Base-by-base conservation (phyloP, 2,329 filamentous ascomycete species). In the Beauveria pseudobassiana region DNA sequence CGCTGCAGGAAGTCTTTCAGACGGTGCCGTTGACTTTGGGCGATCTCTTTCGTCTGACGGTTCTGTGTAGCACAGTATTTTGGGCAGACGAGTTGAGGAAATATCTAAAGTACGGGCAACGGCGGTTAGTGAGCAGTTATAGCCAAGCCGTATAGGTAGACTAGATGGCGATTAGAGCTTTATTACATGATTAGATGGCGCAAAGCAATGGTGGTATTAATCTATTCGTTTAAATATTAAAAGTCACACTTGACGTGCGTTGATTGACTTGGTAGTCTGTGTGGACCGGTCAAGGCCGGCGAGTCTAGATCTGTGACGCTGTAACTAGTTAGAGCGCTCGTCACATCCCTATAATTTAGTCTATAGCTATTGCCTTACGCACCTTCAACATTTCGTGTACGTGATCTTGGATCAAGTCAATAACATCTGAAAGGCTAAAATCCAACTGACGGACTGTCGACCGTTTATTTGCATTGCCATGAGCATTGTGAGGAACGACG, bases 71-170 rank as follows among this genome's bases (percentile, higher is more conserved):
- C 76, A 86, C 84, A 56, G 95, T 99, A 30, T 96, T 99, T 74
- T 98, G 91, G 91, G 92, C 87, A 14, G 95, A 99, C 74, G 95
- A 99, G 77, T 81, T 81, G 49, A 83, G 95, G 71, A 99, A 99
- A 77, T 96, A 88, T 78, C 83, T 82, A 69, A 82, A 80, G 69
- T 83, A 85, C 67, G 80, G 85, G 55, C 78, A 78, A 69, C 78
- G 81, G 73, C 80, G 82, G 69, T 73, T 84, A 63, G 79, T 80
- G n/a, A 75, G 73, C 63, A 83, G 84, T 59, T 90, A 89, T 71
- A 89, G 86, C 71, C 83, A 86, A 72, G 81, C 82, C 67, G 86
- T 88, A 65, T 88, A 78, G 68, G 71, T 55, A 52, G 20, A 46
- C 20, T 30, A 16, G 42, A 56, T 49, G 40, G 46, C 52, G 53